Evolutionary conservation across 1,284 basidiomycete species (phyloP), one percentile per base, ranked within the genome.

Genomic region (Stereum hirsutum): DNA sequence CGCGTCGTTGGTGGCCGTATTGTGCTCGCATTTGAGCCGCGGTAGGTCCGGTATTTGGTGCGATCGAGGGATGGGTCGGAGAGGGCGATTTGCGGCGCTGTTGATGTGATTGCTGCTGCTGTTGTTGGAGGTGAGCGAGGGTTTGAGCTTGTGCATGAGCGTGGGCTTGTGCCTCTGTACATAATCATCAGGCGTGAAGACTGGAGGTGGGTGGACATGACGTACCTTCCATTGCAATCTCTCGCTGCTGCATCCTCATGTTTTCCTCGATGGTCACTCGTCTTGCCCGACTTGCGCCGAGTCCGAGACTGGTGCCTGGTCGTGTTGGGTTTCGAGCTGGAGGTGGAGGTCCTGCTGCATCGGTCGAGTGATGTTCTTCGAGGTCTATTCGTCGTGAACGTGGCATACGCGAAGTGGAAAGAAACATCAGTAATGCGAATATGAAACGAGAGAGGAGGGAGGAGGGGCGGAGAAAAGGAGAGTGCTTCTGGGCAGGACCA

Each of bases 341-440:
- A 17, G 21, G 43, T 21, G 43, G 14, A 17, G 37, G n/a, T 12
- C 24, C 15, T 19, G 36, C 32, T 30, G 43, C 37, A 10, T 44
- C 30, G 8, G 21, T 33, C 12, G n/a, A 15, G 14, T 14, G 17
- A 19, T 39, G 28, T 20, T 44, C 36, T 32, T 44, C 43, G 11
- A 37, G 37, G 3, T 27, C 37, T 39, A 19, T 15, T 2, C 15
- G 23, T 14, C 25, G 39, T 19, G 15, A 28, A 25, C 8, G 20
- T 26, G 37, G 34, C 42, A 12, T 42, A 39, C n/a, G 11, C 2
- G 24, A 25, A 39, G 50, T 31, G 34, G 42, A 50, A 53, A 41
- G 65, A 61, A 27, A 74, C 74, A 53, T 82, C 79, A 52, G 80
- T 83, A 40, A 85, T 59, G 55, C 81, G 84, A 14, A 78, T 81